phyloP scores from a whole-genome alignment of 2,329 filamentous ascomycete genomes.

The Cladosporium sp. region DNA sequence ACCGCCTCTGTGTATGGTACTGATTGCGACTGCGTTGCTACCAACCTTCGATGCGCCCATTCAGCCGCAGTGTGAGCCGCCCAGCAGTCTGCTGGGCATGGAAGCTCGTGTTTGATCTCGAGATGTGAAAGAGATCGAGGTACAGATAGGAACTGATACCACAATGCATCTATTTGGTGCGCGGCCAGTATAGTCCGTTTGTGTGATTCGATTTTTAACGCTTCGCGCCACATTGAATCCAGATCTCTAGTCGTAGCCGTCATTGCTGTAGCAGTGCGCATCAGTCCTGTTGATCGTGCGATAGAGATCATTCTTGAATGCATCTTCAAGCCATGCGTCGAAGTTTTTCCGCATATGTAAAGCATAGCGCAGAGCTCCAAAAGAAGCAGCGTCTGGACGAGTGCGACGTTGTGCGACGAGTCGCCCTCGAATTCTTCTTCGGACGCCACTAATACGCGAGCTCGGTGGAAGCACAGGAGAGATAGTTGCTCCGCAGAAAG shows the following conservation, averaged over 20 bases:
- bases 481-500: background rate
- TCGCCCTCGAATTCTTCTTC: constrained; percentile 10
- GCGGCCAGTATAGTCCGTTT: constrained; percentile 42
- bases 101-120: constrained; percentile 44
- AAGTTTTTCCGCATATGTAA: constrained; percentile 38
- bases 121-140: constrained; percentile 37
- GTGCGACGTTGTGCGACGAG: constrained; percentile 20
- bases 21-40: background rate
- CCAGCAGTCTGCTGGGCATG: constrained; percentile 39
- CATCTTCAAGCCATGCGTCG: constrained; percentile 35
- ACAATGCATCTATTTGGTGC: constrained; percentile 42
- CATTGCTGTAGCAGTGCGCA: background rate
- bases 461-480: constrained; percentile 24
- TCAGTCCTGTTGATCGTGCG: constrained; percentile 22
- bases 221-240: constrained; percentile 38
- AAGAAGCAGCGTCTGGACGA: constrained; percentile 38
- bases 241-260: constrained; percentile 27
- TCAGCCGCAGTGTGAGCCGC: constrained; percentile 34
- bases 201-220: constrained; percentile 36
- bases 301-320: constrained; percentile 41
- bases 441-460: background rate
- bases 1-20: constrained; percentile 13
- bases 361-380: constrained; percentile 43
- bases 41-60: constrained; percentile 33
- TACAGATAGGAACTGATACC: constrained; percentile 42